Conservation (phyloP, 202 grass and related monocot species). For the Sporobolus alterniflorus region DNA sequence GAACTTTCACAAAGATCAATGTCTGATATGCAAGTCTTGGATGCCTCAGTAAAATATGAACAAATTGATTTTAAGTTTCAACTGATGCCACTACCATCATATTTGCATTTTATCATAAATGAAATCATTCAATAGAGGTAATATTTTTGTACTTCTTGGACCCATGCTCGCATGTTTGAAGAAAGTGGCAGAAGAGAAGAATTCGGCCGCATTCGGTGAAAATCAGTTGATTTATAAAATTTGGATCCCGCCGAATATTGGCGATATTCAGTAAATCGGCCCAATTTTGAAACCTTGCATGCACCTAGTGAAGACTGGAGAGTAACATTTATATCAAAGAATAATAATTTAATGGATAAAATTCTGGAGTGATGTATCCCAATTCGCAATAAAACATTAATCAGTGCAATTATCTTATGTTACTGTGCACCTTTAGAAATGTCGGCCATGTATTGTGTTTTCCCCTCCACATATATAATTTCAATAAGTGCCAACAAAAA, state of each 20-base stretch:
- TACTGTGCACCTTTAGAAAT: background rate
- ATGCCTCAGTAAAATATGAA: background rate
- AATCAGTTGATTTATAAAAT: too few relatives aligned
- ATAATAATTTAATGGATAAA: background rate
- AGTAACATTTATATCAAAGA: background rate
- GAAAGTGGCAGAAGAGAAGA: too few relatives aligned
- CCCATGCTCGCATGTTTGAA: too few relatives aligned
- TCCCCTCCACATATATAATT: background rate
- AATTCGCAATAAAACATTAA: too few relatives aligned
- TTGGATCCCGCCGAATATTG: too few relatives aligned
- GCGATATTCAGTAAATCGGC: too few relatives aligned
- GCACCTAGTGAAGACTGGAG: background rate
- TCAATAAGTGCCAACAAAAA: background rate
- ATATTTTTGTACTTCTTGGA: background rate
- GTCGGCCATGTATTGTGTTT: background rate
- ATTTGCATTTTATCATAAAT: background rate
- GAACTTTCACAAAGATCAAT: background rate
- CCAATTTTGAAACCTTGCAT: too few relatives aligned
- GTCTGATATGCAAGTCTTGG: background rate
- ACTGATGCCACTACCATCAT: background rate
- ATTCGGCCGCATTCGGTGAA: too few relatives aligned
- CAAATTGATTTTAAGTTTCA: background rate
- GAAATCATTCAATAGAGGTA: background rate
- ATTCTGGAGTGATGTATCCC: too few relatives aligned
- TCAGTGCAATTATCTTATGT: background rate